Evolutionary conservation across 495 filamentous ascomycete species (phyloP).

Genomic region (Aspergillus mulundensis): DNA sequence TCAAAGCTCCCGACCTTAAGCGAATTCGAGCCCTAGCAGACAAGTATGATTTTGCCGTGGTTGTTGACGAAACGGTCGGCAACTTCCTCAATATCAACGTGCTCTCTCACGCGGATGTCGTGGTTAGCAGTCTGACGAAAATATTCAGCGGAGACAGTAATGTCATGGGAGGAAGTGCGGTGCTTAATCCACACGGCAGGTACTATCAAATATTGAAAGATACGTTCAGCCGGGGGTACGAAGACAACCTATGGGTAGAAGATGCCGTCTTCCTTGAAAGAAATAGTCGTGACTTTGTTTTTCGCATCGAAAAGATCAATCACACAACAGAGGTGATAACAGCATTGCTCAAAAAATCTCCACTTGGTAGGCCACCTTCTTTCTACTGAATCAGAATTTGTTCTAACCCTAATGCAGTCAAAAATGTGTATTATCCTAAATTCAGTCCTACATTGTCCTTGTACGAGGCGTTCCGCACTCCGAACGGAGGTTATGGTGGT

Average conservation of each 20-base stretch:
- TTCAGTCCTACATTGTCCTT: conserved; percentile 60
- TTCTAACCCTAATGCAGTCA: conserved; percentile 47
- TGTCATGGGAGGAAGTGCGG: conserved; percentile 90
- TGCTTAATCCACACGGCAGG: conserved; percentile 74
- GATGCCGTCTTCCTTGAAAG: conserved; percentile 93
- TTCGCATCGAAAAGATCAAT: conserved; percentile 80
- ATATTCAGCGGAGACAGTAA: conserved; percentile 96
- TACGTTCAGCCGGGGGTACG: conserved; percentile 59
- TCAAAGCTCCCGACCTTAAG: conserved; percentile 76
- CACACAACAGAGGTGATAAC: conserved; percentile 80
- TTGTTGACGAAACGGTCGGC: conserved; percentile 93
- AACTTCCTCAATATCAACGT: conserved; percentile 96
- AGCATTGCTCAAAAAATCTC: conserved; percentile 56
- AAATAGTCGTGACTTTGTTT: conserved; percentile 89
- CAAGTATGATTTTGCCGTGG: conserved; percentile 80
- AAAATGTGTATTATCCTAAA: conserved; percentile 84
- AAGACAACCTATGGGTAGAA: conserved; percentile 90
- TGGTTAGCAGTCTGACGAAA: conserved; percentile 92
- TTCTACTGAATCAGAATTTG: background rate
- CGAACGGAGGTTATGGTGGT: conserved; percentile 84
- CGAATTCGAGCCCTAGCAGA: conserved; percentile 79
- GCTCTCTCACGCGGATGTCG: conserved; percentile 80
- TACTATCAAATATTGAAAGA: conserved; percentile 68
- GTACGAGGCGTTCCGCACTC: conserved; percentile 75
- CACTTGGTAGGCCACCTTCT: conserved; percentile 37